Percentiles rank a stretch among this genome's conserved stretches.
These are phyloP conservation scores for Aureobasidium sp. DNA, from an alignment of 2,329 filamentous ascomycete species.

Conservation along the genomic window DNA sequence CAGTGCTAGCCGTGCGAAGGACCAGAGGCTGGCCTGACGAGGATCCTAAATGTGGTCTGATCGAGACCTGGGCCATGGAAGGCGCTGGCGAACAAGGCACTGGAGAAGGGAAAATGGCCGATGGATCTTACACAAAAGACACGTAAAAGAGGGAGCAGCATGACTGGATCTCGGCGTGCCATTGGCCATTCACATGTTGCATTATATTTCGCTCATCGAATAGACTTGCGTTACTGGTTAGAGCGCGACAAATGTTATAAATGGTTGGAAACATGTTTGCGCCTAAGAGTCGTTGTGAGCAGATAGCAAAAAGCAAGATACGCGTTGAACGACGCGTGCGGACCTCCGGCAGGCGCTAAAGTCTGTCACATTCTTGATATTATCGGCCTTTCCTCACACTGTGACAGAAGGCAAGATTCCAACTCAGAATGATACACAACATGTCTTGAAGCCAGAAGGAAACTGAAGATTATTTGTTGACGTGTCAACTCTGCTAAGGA, in stretches of 20 bases:
- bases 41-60: conserved; percentile 65
- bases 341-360: no score
- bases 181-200: not conserved
- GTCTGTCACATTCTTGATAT: no score
- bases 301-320: no score
- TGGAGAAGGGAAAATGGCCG: conserved; percentile 49
- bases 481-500: no score
- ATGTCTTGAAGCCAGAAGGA: no score
- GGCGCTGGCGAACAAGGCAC: conserved; percentile 20
- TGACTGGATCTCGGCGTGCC: not conserved
- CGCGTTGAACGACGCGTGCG: no score
- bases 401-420: no score
- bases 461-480: no score
- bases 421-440: no score
- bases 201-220: not conserved
- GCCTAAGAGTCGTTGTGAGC: no score
- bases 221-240: not conserved
- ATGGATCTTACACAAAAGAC: conserved; percentile 54
- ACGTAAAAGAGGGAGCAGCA: conserved; percentile 25
- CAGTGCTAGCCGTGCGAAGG: conserved; percentile 70
- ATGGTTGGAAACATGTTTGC: not conserved
- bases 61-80: conserved; percentile 68
- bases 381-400: no score
- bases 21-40: conserved; percentile 69
- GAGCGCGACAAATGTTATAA: not conserved